Evolutionary conservation across 495 filamentous ascomycete species (phyloP), one percentile per base, ranked within the genome.

Genomic region (Cercophora scortea): DNA sequence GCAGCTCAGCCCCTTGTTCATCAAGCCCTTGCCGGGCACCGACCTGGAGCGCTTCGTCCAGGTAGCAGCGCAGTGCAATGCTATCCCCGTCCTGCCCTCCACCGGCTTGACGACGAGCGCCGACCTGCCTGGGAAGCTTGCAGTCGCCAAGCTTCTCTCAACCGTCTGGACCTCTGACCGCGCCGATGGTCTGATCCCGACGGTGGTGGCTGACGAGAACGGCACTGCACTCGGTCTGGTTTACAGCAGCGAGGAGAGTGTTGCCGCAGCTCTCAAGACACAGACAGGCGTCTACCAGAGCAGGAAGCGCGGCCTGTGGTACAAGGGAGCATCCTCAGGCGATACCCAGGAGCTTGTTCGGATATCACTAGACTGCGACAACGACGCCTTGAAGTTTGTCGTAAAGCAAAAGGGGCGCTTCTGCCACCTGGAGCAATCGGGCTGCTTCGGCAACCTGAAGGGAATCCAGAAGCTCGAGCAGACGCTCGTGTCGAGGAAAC

Each of bases 251-350:
- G 78, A 84, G 56, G 89, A 95, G 69, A 96, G 91, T 64, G 82
- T 98, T 12, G 74, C 81, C 10, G 91, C 90, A 69, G 91, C 90
- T 18, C 63, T 98, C 43, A 82, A 81, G 53, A 94, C 90, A 3
- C 90, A 91, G 47, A 87, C 84, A 1, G 93, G 93, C 32, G 93
- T 97, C 19, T 98, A 98, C 65, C 90, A 95, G 67, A 95, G 89
- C 65, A 78, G 93, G 35, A 96, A 95, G 74, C 83, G 92, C 6
- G 91, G 92, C 2, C 70, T 98, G 19, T 98, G 93, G 93, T 89
- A 94, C 71, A 98, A 98, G 70, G 93, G 93, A 18, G 88, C 90
- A 35, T 90, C 85, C 8, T 96, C 91, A 47, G 94, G 93, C 25
- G 91, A 96, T 66, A 86, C 85, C 1, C 93, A 98, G 65, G 84